Evolutionary conservation across 2,329 filamentous ascomycete species (phyloP), one percentile per base, ranked within the genome.

Genomic region (Hypoxylon sp.): DNA sequence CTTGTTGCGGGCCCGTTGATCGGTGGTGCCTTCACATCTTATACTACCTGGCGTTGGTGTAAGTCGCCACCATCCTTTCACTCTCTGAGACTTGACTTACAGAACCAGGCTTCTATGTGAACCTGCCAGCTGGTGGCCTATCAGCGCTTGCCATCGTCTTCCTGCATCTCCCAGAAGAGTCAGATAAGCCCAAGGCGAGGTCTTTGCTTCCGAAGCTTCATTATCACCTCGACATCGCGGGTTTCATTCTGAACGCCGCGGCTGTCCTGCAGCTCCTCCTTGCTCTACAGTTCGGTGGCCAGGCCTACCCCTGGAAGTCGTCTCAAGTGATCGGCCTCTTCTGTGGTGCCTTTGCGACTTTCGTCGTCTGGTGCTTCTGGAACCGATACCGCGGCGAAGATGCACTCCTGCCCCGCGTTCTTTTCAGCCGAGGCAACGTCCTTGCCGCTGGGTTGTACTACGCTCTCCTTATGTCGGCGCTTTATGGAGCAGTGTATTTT

Each of bases 71-170:
- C 35, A 9, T 4, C 35, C 35, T 38, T 21, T 5, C 18, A 9
- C 18, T 81, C 81, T 1, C 59, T 83, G 3, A 59, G 81, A 8
- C 78, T 33, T 33, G 29, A n/a, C 29, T 33, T n/a, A 33, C 13
- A n/a, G 78, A 8, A 77, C 26, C 33, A 75, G 74, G 74, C 43
- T 80, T 80, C 62, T 79, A 75, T 59, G 71, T 80, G 67, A 79
- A 79, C 60, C 71, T 81, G 0, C 78, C 78, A 1, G 31, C 79
- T 23, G 77, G 76, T 5, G 3, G 13, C 74, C 6, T 69, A 73
- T 10, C 15, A 24, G 75, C 68, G 18, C 2, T 69, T 4, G 61
- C 70, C 3, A 41, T 78, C 2, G 3, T 69, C 1, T 45, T 76
- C 4, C 60, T 72, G 15, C 62, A 62, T 20, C 69, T 78, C 13